Evolutionary conservation across 2,329 filamentous ascomycete species (phyloP), one percentile per base, ranked within the genome.

Genomic region (Colletotrichum magnum): DNA sequence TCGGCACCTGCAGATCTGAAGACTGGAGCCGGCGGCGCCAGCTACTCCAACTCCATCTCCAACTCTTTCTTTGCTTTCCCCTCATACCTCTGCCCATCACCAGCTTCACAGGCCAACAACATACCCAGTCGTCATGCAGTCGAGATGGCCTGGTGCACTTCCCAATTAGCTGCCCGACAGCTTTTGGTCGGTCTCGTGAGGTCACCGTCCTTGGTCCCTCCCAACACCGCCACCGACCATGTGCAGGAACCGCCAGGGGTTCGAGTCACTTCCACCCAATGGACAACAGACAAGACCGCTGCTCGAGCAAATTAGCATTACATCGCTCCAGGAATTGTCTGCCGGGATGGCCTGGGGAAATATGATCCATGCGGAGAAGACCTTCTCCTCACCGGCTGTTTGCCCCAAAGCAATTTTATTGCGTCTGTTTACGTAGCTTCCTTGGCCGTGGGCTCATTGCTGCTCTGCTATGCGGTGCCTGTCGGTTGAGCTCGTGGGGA

Each of bases 291-390:
- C 53, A 71, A 71, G 67, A 60, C 70, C 68, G 70, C 68, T 64
- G 48, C 56, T 21, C 39, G 36, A 47, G 63, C 62, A 66, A 57
- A 60, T 66, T 61, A 51, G 64, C 45, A 68, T 68, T 68, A 63
- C 68, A 70, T 70, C 68, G 52, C 64, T 57, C 69, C 63, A 68
- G 68, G 60, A 51, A 57, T 57, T 51, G 51, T 36, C 39, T 61
- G 51, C n/a, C 32, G 18, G 36, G 43, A 39, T 53, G 36, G 7
- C 52, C 36, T 54, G 41, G 39, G 52, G 39, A 41, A 26, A 24
- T 24, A 48, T 51, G 54, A 61, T 66, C 32, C 58, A 69, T 72
- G 71, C 58, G 69, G 71, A 72, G 71, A 69, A 71, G 62, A 1
- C 47, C 10, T 32, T 43, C 60, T 71, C 51, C 50, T 54, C 64